Evolutionary conservation across 768 basidiomycete genomes (phyloP), one percentile per base, ranked within the genome.

Genomic region (Boletus sp.): DNA sequence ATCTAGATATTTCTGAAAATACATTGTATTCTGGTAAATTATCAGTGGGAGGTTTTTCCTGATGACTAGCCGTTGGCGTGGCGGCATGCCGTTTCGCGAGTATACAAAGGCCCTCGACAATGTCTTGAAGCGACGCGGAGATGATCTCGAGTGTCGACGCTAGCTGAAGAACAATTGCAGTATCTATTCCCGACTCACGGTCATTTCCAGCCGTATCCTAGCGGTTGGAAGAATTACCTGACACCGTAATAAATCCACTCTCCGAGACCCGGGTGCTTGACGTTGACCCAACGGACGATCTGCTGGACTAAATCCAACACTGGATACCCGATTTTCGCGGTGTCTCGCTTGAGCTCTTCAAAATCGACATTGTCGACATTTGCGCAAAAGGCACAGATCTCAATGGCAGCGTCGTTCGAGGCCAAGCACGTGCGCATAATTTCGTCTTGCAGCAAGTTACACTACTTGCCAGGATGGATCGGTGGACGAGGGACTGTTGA

Each of bases 241-340:
- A 17, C 76, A 32, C 79, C 79, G 66, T 77, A 80, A 60, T 80
- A 78, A 17, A 68, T 69, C 77, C 79, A 79, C 63, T 79, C 79
- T 35, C 79, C 79, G 8, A 77, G 58, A 24, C 76, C 73, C 45
- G 64, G 64, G 41, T 66, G 51, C 4, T 57, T 62, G 35, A 45
- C 51, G 50, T 77, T 80, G 18, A 75, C 76, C 48, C 65, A 55
- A 12, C 63, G 70, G 2, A 80, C 78, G 29, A 80, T 66, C 46
- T 79, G 78, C 56, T 74, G 76, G 17, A 79, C 77, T 14, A 80
- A 52, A 37, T 77, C 77, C 36, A 80, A 53, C 3, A 79, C 75
- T 1, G 79, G 78, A 57, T 78, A 78, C 3, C 78, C 79, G 11
- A 80, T 79, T 54, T 62, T 70, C 54, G 71, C 71, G 5, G 76